Base-by-base conservation (phyloP, 2,329 filamentous ascomycete genomes). In the Xylaria sp. region DNA sequence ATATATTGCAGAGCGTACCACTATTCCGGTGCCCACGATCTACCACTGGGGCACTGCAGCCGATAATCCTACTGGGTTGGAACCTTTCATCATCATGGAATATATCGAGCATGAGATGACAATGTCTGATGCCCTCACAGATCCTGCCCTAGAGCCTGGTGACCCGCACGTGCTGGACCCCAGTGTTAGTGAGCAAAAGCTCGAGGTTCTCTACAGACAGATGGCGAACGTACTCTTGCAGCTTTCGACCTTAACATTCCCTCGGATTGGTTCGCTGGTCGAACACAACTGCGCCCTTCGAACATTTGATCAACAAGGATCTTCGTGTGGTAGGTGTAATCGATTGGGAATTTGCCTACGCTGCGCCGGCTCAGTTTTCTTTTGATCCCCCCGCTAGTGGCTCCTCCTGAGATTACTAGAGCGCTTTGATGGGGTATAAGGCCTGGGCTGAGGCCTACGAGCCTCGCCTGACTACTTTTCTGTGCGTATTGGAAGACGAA, bases 321-420 rank as follows among this genome's bases (percentile, higher is more conserved):
- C 28, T 58, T 14, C 12, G 33, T 2, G 46, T 51, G n/a, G 67
- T 74, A 15, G 76, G 69, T 4, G 69, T 77, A 0, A 75, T 81
- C 4, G 78, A 80, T 64, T 80, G 77, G 77, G 78, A 81, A 68
- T 77, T 76, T 60, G 67, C 74, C 1, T 78, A 78, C 63, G 70
- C 61, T 1, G 77, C 69, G 0, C 76, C 77, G 0, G 59, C 71
- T 14, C 73, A 77, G 52, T 79, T 77, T 49, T 46, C 61, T 6
- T 70, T 74, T 54, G 73, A 76, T 56, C 75, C 76, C 14, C 78
- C 77, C n/a, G n/a, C 0, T 78, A 74, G 76, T 79, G 76, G 77
- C 68, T 79, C 1, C 69, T 79, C 1, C 63, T 78, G 4, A 60
- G 72, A 15, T 43, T 47, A 17, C 71, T 74, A 0, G 75, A 79